Evolutionary conservation across 208 protist species (phyloP), one percentile per base, ranked within the genome.

Genomic region (Trypanosoma caninum): DNA sequence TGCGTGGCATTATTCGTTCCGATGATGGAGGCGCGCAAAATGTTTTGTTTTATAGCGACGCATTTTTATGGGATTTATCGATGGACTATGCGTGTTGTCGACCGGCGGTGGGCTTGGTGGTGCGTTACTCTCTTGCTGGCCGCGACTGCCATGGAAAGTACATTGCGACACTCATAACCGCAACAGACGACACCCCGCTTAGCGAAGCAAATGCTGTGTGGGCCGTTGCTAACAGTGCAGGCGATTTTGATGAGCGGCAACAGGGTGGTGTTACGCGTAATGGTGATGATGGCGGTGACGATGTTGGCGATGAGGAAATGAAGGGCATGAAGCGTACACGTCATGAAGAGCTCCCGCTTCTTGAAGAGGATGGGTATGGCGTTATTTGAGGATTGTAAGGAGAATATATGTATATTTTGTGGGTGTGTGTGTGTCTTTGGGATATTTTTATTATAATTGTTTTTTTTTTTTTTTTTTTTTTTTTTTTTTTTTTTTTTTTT

Each of bases 161-260:
- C 57, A 62, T 84, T 16, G 86, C 82, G 11, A 87, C 86, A 20
- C 71, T 93, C 23, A 82, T 93, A 64, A 93, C 86, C 9, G 70
- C 60, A 0, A 33, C 69, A 0, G 74, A 88, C 31, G 80, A 78
- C 54, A 71, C 48, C 31, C 72, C 83, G 13, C 48, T 93, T 6
- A 62, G 37, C 23, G 60, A 75, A 13, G 53, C 59, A 2, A 93
- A 87, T 37, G 69, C 75, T 18, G 67, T 70, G 7, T 80, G 79
- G 62, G 72, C 41, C 0, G 52, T 20, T 14, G 34, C 28, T 2
- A 45, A 18, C 34, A 41, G 48, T 40, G 76, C 16, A 69, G 57
- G 38, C 57, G 63, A 33, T 51, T 16, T 48, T 23, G 55, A 58
- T 33, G 31, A 61, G 23, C 23, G 59, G 45, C 10, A 61, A 53